A percentile compares a stretch with the other conserved stretches of the same genome.
phyloP scores from a whole-genome alignment of 2,329 filamentous ascomycete species.

The Claviceps maximensis region DNA sequence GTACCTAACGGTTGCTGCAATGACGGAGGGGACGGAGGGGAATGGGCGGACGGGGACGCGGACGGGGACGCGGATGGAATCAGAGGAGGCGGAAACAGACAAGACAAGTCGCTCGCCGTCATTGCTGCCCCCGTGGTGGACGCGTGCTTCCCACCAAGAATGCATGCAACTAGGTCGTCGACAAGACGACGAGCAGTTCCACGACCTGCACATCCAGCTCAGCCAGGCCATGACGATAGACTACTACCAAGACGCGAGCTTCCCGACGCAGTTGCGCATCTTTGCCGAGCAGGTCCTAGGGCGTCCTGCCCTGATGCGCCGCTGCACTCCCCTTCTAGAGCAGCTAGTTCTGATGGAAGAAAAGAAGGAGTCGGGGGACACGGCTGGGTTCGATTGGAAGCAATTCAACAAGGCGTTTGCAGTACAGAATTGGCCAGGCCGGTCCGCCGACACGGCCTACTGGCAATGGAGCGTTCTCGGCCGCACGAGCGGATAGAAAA shows the following conservation, averaged over 20 bases:
- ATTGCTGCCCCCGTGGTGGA: conserved; percentile 28
- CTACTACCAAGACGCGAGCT: conserved; percentile 23
- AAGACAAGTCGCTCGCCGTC: background rate
- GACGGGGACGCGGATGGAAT: background rate
- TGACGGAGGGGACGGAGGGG: background rate
- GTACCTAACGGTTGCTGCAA: conserved; percentile 8
- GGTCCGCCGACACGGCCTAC: background rate
- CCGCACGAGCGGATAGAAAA: background rate
- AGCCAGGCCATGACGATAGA: conserved; percentile 18
- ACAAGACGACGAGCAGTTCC: conserved; percentile 9
- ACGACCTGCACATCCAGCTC: conserved; percentile 13
- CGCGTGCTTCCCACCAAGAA: conserved; percentile 15
- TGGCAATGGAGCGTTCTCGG: background rate
- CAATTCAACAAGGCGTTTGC: background rate
- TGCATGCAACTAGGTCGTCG: conserved; percentile 19
- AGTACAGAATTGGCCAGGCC: background rate
- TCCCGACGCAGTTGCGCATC: conserved; percentile 30
- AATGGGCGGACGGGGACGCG: background rate
- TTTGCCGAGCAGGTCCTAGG: conserved; percentile 22
- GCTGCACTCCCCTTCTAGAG: background rate
- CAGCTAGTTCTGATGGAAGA: background rate
- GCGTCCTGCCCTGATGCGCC: background rate
- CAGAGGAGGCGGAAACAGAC: no score
- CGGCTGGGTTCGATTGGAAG: conserved; percentile 1
- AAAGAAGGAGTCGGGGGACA: background rate